phyloP scores from a whole-genome alignment of 345 rosid species.

The Boechera stricta region DNA sequence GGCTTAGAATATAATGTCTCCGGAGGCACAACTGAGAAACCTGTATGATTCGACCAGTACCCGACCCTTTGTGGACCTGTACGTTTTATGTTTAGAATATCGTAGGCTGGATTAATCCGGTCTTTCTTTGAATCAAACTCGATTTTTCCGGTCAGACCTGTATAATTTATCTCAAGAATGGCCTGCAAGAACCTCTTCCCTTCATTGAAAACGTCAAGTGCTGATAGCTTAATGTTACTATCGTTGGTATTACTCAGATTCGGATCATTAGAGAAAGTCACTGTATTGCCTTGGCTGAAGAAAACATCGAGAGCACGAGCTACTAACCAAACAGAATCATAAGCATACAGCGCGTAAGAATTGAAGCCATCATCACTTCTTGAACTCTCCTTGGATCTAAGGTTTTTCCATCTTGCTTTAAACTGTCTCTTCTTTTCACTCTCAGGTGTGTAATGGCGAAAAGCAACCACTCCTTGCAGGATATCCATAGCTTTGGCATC shows the following conservation, averaged over 20 bases:
- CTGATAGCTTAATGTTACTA: constrained; percentile 58
- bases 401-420: constrained; percentile 58
- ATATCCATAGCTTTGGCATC: constrained; percentile 56
- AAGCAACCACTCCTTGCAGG: constrained; percentile 87
- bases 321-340: constrained; percentile 93
- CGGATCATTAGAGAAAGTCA: constrained; percentile 74
- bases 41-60: constrained; percentile 85
- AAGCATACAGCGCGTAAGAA: constrained; percentile 84
- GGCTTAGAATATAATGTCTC: constrained; percentile 65
- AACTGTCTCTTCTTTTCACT: constrained; percentile 58
- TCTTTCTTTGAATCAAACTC: constrained; percentile 63
- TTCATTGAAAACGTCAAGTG: constrained; percentile 70
- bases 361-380: constrained; percentile 55
- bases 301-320: constrained; percentile 78
- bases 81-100: constrained; percentile 73
- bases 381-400: constrained; percentile 48
- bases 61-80: constrained; percentile 74
- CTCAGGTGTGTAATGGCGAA: constrained; percentile 82
- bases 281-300: constrained; percentile 60
- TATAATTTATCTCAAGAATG: constrained; percentile 64
- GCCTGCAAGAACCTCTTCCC: constrained; percentile 71
- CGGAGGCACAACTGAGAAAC: constrained; percentile 68
- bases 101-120: constrained; percentile 72
- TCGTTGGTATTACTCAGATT: constrained; percentile 53
- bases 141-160: constrained; percentile 72